A percentile compares a stretch with the other conserved stretches of the same genome.
Evolutionary conservation across 495 filamentous ascomycete genomes (phyloP).

Genomic region (Aspergillus steynii): DNA sequence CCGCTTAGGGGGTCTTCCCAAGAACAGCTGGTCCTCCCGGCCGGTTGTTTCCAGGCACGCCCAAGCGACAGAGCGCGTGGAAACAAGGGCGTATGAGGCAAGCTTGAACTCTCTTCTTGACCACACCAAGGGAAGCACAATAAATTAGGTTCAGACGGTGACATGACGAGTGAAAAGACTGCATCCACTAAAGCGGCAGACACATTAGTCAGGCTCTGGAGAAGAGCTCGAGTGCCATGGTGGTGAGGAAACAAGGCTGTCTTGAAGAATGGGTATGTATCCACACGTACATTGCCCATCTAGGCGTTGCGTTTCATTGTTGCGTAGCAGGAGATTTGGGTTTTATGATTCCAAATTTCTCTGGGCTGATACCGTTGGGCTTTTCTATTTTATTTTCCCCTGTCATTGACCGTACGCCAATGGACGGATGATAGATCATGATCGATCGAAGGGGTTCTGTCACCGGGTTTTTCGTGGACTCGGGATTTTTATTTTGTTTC

Average conservation of each 20-base stretch:
- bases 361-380: neutral
- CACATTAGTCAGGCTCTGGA: no score
- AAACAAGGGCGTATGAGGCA: neutral
- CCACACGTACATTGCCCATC: neutral
- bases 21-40: slow-evolving; percentile 1
- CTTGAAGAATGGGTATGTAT: neutral
- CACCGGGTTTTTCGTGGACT: neutral
- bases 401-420: neutral
- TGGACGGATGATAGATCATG: neutral
- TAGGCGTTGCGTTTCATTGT: neutral
- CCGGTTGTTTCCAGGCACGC: neutral
- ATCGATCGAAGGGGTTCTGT: neutral
- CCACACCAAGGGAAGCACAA: neutral
- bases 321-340: neutral
- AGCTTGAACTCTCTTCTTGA: neutral
- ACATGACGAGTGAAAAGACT: neutral
- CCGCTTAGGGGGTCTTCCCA: neutral
- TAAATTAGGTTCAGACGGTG: neutral
- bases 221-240: neutral
- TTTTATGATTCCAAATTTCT: neutral
- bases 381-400: neutral
- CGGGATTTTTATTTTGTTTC: neutral
- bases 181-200: no score
- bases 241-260: neutral
- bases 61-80: neutral